Evolutionary conservation across 2,329 filamentous ascomycete genomes (phyloP), one percentile per base, ranked within the genome.

Genomic region (Tolypocladium album): DNA sequence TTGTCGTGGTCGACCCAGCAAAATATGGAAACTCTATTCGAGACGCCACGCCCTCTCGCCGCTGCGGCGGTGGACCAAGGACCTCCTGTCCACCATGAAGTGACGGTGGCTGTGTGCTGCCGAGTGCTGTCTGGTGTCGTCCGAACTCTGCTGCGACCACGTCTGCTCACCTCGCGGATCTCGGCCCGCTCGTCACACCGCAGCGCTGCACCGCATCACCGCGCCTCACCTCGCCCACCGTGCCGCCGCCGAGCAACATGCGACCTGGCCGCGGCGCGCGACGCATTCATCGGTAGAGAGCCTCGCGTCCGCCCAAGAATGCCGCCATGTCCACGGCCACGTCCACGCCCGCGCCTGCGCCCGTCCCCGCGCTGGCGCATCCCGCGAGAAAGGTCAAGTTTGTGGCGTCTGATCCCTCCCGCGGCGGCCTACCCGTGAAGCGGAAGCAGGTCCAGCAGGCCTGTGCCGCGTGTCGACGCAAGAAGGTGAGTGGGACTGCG

Each of bases 371-470:
- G 40, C 56, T 52, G 9, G 50, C 55, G 55, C 36, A 58, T 1
- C 57, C 56, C 38, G 59, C 61, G 39, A 61, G 62, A 52, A 66
- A 71, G 59, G 81, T 85, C 69, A 83, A 79, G 66, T 86, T 85
- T 67, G 79, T 86, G 60, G 80, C 77, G 58, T 80, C 81, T 15
- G 80, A 85, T 68, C 74, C 75, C 7, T 74, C 74, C 31, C 69
- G 74, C 20, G 74, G 74, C 55, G 82, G 82, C 22, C 70, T 84
- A 61, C 82, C 82, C 5, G 73, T 82, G 59, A 86, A 86, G 72
- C 74, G 83, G 57, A 82, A 82, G 64, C 83, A 86, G 66, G 81
- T 84, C 27, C 77, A 79, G 60, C 82, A 84, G 38, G 83, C 83
- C 5, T 86, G 83, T 63, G 73, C 76, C 0, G 70, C 74, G 2